phyloP scores from a whole-genome alignment of 2,329 filamentous ascomycete species.

The Ophiostoma ips region DNA sequence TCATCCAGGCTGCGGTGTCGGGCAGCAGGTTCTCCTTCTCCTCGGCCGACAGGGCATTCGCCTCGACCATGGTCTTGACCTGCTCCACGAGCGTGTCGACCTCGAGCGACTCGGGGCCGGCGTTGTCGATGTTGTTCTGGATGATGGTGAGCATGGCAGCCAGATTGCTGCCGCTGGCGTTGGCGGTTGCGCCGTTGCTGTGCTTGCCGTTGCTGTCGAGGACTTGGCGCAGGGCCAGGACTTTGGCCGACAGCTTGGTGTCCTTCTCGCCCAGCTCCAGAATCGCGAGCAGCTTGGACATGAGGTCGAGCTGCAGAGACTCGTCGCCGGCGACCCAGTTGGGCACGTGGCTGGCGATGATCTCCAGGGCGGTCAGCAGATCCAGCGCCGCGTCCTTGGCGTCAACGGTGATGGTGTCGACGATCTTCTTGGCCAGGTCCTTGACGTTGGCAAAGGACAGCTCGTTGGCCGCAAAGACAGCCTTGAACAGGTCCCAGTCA shows the following conservation, averaged over 20 bases:
- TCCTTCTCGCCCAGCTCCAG: conserved; percentile 35
- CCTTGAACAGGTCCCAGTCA: conserved; percentile 33
- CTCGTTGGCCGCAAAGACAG: conserved; percentile 29
- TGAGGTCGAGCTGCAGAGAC: conserved; percentile 32
- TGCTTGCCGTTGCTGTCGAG: conserved; percentile 26
- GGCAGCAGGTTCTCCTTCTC: conserved; percentile 45
- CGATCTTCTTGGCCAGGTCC: conserved; percentile 18
- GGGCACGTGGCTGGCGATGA: conserved; percentile 31
- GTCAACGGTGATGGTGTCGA: conserved; percentile 14
- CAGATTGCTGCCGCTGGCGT: conserved; percentile 20
- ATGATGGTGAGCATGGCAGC: conserved; percentile 31
- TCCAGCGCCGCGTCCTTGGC: conserved; percentile 14
- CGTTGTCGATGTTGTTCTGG: conserved; percentile 39
- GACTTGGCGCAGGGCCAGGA: conserved; percentile 28
- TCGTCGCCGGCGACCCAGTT: conserved; percentile 31
- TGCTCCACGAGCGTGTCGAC: conserved; percentile 41
- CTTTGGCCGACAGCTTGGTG: conserved; percentile 25
- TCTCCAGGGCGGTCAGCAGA: conserved; percentile 32
- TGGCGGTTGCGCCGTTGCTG: conserved; percentile 27
- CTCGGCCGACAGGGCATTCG: conserved; percentile 13
- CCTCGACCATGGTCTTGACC: conserved; percentile 24
- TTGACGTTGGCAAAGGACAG: conserved; percentile 24
- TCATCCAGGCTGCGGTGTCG: conserved; percentile 47
- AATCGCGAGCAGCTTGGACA: conserved; percentile 38
- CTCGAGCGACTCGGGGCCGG: conserved; percentile 33